Base-by-base conservation (phyloP, 2,329 filamentous ascomycete genomes). In the Neonectria punicea region DNA sequence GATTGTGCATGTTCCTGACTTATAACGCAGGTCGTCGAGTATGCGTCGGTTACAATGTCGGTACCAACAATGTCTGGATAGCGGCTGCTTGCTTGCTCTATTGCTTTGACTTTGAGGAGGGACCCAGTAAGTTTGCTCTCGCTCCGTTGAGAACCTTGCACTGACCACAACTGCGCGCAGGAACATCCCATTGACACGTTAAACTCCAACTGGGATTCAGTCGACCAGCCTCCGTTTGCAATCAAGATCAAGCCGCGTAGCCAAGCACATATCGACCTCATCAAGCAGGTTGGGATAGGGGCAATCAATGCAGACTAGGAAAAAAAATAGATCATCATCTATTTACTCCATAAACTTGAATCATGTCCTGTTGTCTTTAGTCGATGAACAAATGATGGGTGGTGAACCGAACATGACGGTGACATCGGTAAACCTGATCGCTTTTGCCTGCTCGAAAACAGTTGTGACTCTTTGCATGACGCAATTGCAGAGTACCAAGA, bases 21-120 rank as follows among this genome's bases (percentile, higher is more conserved):
- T 14, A 14, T 28, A 6, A 16, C 5, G 22, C 18, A 60, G 57
- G 57, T 8, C 14, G 57, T 32, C 41, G 57, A 46, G 49, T 60
- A 11, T 53, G 49, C 5, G 57, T 53, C 2, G 57, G 57, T 9
- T 60, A 60, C 57, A 53, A 60, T 34, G 57, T 60, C 18, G 49
- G 49, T 8, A 14, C 18, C 18, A 53, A 41, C 4, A 60, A 60
- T 18, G 41, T 60, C 11, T 60, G 30, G 10, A 60, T 60, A 10
- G 49, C 57, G 1, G 28, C 51, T 11, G 57, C 57, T 2, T 32
- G 49, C 5, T 18, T 60, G 6, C 41, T 60, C 16, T 53, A 60
- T n/a, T 60, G 57, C 22, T 60, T 60, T 28, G 57, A 53, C 5
- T 36, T 60, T 47, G 30, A 25, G 3, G 13, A 43, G 11, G 11